phyloP scores from a whole-genome alignment of 768 basidiomycete species.

The Mycena haematopus region DNA sequence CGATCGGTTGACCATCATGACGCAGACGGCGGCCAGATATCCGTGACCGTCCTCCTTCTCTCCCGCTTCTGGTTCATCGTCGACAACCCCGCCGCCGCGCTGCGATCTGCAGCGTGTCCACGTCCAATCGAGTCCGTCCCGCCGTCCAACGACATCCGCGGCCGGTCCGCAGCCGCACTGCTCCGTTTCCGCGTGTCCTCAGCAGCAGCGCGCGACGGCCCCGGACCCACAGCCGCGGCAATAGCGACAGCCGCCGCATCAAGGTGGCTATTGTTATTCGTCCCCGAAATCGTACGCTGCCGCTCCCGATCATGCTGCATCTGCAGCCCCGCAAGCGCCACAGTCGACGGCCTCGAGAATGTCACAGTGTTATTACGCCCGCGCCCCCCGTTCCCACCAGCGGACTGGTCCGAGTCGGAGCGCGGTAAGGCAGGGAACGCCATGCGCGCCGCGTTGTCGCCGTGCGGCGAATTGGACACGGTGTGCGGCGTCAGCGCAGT shows the following conservation, averaged over 20 bases:
- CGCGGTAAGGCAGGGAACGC: constrained; percentile 44
- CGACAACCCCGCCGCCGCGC: constrained; percentile 42
- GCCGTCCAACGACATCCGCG: constrained; percentile 54
- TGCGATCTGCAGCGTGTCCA: constrained; percentile 49
- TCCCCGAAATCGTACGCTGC: constrained; percentile 39
- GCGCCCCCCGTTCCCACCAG: neutral
- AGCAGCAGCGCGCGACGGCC: constrained; percentile 48
- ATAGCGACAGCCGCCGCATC: constrained; percentile 10
- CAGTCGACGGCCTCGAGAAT: constrained; percentile 68
- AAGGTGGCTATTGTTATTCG: constrained; percentile 35
- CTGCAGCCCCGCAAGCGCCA: constrained; percentile 60
- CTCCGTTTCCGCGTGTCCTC: constrained; percentile 47
- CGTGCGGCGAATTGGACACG: constrained; percentile 54
- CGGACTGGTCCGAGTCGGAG: constrained; percentile 54
- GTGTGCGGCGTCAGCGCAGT: constrained; percentile 74
- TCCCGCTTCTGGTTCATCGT: constrained; percentile 40
- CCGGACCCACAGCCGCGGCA: constrained; percentile 26
- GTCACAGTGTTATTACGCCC: constrained; percentile 55
- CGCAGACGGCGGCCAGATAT: constrained; percentile 46
- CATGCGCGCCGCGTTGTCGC: constrained; percentile 21
- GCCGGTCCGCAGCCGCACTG: constrained; percentile 40
- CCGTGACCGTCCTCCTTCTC: constrained; percentile 52
- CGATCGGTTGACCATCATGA: constrained; percentile 3
- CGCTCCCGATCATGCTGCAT: constrained; percentile 53
- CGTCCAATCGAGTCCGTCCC: constrained; percentile 33